Conservation (phyloP, 2,329 filamentous ascomycete genomes). For the Lachnellula suecica region DNA sequence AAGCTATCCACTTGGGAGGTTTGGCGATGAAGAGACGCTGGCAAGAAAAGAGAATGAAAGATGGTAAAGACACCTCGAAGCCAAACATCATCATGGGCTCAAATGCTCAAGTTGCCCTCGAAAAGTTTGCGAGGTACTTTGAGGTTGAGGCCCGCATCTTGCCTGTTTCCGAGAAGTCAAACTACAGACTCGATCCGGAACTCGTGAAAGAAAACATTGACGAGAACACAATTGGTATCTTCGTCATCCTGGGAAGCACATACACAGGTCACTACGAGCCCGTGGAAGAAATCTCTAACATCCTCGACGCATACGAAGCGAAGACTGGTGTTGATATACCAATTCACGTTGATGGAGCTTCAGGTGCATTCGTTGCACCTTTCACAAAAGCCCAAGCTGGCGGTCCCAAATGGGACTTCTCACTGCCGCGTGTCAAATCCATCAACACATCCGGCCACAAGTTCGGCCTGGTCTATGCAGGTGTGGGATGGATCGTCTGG, state of each 20-base stretch:
- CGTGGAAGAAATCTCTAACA: constrained; percentile 64
- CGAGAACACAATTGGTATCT: constrained; percentile 76
- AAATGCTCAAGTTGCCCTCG: constrained; percentile 70
- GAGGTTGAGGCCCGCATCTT: constrained; percentile 68
- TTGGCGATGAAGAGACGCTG: constrained; percentile 74
- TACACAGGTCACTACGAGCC: constrained; percentile 76
- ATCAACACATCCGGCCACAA: constrained; percentile 68
- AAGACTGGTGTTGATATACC: constrained; percentile 64
- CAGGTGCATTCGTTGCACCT: constrained; percentile 60
- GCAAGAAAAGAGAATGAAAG: constrained; percentile 60
- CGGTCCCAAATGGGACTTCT: constrained; percentile 62
- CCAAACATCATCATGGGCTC: constrained; percentile 76
- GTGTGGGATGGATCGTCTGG: constrained; percentile 71
- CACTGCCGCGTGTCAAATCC: constrained; percentile 59
- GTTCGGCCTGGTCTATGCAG: constrained; percentile 63
- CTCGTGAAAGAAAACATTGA: constrained; percentile 67
- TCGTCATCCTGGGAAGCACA: constrained; percentile 69
- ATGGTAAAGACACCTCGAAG: constrained; percentile 60
- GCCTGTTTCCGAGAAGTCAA: constrained; percentile 59
- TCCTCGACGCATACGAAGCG: constrained; percentile 62
- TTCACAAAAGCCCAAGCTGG: constrained; percentile 56
- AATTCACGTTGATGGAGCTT: constrained; percentile 65
- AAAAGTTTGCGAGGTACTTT: constrained; percentile 74
- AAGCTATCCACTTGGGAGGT: constrained; percentile 69
- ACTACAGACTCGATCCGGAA: constrained; percentile 61